Percentiles rank a stretch among this genome's conserved stretches.
phyloP scores from a whole-genome alignment of 2,329 filamentous ascomycete genomes.

The Colletotrichum cereale region DNA sequence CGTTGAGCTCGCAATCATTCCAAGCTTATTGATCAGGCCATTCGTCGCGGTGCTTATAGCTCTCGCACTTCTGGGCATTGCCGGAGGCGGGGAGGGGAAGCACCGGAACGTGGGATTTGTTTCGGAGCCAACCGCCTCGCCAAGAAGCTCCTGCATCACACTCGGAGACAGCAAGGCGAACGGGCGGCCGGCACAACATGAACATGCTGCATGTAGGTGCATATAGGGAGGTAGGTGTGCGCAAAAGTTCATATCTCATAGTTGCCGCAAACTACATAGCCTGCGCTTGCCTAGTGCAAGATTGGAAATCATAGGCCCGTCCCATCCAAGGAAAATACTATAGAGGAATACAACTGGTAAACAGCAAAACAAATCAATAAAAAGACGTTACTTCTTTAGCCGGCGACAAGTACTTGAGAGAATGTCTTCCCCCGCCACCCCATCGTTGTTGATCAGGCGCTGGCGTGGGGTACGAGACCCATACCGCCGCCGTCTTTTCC shows the following conservation, averaged over 20 bases:
- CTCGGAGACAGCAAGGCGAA: not conserved
- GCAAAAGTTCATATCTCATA: conserved; percentile 19
- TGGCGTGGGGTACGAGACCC: conserved; percentile 6
- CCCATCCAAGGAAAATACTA: conserved; percentile 11
- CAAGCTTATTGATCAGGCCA: conserved; percentile 9
- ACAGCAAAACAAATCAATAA: not conserved
- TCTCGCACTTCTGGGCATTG: not conserved
- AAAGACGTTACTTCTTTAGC: not conserved
- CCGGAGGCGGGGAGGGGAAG: not conserved
- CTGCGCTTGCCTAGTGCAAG: not conserved
- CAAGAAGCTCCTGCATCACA: not conserved
- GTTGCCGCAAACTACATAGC: conserved; percentile 9
- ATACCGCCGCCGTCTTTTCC: conserved; percentile 32
- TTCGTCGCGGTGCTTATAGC: not conserved
- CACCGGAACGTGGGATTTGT: not conserved
- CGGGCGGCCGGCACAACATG: not conserved
- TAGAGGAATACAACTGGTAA: not conserved
- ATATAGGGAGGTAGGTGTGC: not conserved
- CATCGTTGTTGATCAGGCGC: not conserved
- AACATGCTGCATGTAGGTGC: too few relatives aligned
- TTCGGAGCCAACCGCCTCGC: conserved; percentile 6
- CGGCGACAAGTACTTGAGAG: not conserved
- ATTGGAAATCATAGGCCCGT: not conserved
- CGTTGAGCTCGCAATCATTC: too few relatives aligned
- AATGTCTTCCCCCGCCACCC: not conserved